These are phyloP conservation scores for Alternaria gansuensis DNA, from an alignment of 2,329 filamentous ascomycete species.

Conservation along the genomic window DNA sequence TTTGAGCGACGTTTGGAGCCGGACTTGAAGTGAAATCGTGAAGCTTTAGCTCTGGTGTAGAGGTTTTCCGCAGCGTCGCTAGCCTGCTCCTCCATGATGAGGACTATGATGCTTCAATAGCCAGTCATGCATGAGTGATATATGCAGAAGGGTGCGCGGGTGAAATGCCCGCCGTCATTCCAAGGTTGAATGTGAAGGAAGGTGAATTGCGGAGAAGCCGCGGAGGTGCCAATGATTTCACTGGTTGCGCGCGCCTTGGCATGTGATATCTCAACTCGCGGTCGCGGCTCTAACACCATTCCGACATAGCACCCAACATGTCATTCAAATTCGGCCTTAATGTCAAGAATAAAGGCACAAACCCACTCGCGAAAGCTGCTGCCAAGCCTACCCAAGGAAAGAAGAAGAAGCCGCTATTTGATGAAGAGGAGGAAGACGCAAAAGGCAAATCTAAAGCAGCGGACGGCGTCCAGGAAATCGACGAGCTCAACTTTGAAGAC, in stretches of 20 bases:
- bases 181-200: slow-evolving; percentile 1
- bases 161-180: slow-evolving; percentile 11
- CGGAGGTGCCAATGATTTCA: slow-evolving; percentile 41
- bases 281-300: slow-evolving; percentile 5
- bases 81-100: slow-evolving; percentile 44
- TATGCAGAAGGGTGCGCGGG: background rate
- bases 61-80: slow-evolving; percentile 33
- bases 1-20: slow-evolving; percentile 34
- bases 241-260: slow-evolving; percentile 42
- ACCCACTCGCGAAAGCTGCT: slow-evolving; percentile 26
- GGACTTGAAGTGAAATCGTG: slow-evolving; percentile 54
- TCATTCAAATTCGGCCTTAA: slow-evolving; percentile 67
- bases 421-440: slow-evolving; percentile 65
- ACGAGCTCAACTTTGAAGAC: slow-evolving; percentile 65
- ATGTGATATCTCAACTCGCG: slow-evolving; percentile 13
- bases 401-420: slow-evolving; percentile 57
- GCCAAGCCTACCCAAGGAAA: slow-evolving; percentile 40
- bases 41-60: slow-evolving; percentile 40
- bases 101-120: slow-evolving; percentile 19
- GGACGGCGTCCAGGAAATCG: slow-evolving; percentile 64
- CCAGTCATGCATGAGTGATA: slow-evolving; percentile 31
- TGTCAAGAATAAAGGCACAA: slow-evolving; percentile 63
- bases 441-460: slow-evolving; percentile 47
- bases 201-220: slow-evolving; percentile 32
- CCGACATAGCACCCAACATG: slow-evolving; percentile 37